A percentile compares a stretch with the other conserved stretches of the same genome.
These are phyloP conservation scores for Fusarium verrucosum DNA, from an alignment of 2,329 filamentous ascomycete species.

Conservation along the genomic window DNA sequence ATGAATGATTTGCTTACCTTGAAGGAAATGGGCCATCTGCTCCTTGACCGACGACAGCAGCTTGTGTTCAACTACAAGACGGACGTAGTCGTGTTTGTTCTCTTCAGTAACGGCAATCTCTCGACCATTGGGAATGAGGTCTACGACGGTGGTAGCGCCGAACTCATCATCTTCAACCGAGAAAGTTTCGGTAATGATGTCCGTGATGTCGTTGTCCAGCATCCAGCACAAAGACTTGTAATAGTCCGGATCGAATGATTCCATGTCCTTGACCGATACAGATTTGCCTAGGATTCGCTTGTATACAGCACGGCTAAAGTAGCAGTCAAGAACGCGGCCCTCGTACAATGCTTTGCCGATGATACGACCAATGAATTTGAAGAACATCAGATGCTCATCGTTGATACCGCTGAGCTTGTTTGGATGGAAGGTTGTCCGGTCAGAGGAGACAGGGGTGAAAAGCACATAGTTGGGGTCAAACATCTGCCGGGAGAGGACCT, in stretches of 20 bases:
- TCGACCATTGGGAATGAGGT: conserved; percentile 86
- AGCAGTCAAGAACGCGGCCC: conserved; percentile 93
- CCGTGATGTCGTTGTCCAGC: conserved; percentile 97
- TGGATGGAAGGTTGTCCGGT: conserved; percentile 98
- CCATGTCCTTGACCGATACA: conserved; percentile 99
- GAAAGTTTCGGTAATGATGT: conserved; percentile 96
- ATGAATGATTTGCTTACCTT: conserved; percentile 62
- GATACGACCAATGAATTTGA: conserved; percentile 98
- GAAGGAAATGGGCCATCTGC: conserved; percentile 92
- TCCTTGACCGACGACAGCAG: conserved; percentile 91
- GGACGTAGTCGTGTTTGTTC: conserved; percentile 98
- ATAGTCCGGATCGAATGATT: conserved; percentile 97
- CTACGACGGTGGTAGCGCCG: conserved; percentile 85
- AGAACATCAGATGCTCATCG: conserved; percentile 94
- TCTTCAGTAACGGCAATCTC: conserved; percentile 96
- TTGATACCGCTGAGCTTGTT: conserved; percentile 95
- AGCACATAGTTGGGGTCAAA: conserved; percentile 98
- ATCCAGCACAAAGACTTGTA: conserved; percentile 99
- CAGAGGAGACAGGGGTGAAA: conserved; percentile 95
- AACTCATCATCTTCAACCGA: conserved; percentile 94
- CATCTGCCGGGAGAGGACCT: conserved; percentile 96
- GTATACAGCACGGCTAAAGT: conserved; percentile 98
- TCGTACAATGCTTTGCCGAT: conserved; percentile 99
- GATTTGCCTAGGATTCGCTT: conserved; percentile 95
- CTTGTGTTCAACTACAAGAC: conserved; percentile 92